Evolutionary conservation across 257 asterid genomes (phyloP), one percentile per base, ranked within the genome.

Genomic region (Gynochthodes officinalis): DNA sequence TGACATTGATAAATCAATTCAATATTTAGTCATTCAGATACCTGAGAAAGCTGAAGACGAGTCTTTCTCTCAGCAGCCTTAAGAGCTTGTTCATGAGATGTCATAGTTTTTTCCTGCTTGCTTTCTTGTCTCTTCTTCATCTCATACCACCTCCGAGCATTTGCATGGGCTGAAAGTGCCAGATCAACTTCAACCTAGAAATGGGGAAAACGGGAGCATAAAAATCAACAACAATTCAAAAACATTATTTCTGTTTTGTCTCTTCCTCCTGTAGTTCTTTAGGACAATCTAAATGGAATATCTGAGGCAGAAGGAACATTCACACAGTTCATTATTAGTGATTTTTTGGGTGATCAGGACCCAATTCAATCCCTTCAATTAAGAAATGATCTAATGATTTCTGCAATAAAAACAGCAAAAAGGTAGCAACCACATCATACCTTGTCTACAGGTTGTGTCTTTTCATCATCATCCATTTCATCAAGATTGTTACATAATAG

Each of bases 131-230:
- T 91, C 86, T 92, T 95, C 89, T 95, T 95, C 96, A 84, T 84
- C 73, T 86, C 99, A 82, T 90, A 95, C 87, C 93, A 95, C 59
- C 91, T 87, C 64, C 99, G 94, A 78, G 99, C 98, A 90, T 95
- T 95, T n/a, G 99, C 99, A 87, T 95, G 99, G 33, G 99, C 99
- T 11, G 99, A 87, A 74, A 92, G 96, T 40, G 96, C 90, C 78
- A 95, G 89, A 81, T 95, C 99, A 85, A 95, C 92, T 82, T 91
- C 98, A 67, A 95, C 99, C 99, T 95, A 78, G 63, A 73, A 70
- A 83, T 33, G 44, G 60, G 60, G 32, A n/a, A 57, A 49, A 75
- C 13, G 43, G 40, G 19, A 61, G 60, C n/a, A 16, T 35, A 28
- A 42, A 16, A 33, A 57, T 11, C 1, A 16, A 50, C 50, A 32